phyloP scores from a whole-genome alignment of 2,329 filamentous ascomycete species.

The Fusarium metavorans region DNA sequence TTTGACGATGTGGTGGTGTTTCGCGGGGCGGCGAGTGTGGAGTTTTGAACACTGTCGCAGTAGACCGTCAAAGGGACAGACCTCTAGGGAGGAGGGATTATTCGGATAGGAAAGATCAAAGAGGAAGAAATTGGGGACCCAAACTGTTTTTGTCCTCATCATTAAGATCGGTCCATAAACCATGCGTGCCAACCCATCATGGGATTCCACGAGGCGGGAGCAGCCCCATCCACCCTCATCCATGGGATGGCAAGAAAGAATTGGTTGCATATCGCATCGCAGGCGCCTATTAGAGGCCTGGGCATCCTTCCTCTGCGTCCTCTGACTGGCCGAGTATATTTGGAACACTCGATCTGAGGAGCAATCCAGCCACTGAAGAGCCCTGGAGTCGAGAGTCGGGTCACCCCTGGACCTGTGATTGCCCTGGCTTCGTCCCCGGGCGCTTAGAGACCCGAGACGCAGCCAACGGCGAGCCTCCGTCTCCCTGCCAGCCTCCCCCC shows the following conservation, averaged over 20 bases:
- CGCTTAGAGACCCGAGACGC: constrained; percentile 37
- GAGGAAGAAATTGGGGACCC: constrained; percentile 20
- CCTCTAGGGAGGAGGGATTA: neutral
- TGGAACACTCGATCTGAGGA: constrained; percentile 37
- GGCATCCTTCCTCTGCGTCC: constrained; percentile 17
- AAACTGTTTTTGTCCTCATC: constrained; percentile 26
- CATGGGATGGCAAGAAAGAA: neutral
- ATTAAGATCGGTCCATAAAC: constrained; percentile 1
- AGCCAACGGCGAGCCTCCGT: constrained; percentile 36
- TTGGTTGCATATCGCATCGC: constrained; percentile 26
- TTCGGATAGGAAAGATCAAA: neutral
- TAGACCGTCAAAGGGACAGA: neutral
- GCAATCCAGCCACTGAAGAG: constrained; percentile 25
- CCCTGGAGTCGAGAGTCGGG: constrained; percentile 14
- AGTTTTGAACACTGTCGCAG: constrained; percentile 29
- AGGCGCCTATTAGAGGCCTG: constrained; percentile 43
- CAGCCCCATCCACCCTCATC: neutral
- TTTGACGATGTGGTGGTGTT: constrained; percentile 36
- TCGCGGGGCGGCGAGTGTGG: constrained; percentile 29
- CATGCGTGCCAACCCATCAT: constrained; percentile 1
- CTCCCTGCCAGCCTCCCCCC: constrained; percentile 18
- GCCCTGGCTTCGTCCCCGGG: constrained; percentile 23
- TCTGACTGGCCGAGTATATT: constrained; percentile 46
- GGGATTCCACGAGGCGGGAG: constrained; percentile 2
- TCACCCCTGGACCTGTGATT: constrained; percentile 1